Base-by-base conservation (phyloP, 257 asterid species). In the Penstemon barbatus region DNA sequence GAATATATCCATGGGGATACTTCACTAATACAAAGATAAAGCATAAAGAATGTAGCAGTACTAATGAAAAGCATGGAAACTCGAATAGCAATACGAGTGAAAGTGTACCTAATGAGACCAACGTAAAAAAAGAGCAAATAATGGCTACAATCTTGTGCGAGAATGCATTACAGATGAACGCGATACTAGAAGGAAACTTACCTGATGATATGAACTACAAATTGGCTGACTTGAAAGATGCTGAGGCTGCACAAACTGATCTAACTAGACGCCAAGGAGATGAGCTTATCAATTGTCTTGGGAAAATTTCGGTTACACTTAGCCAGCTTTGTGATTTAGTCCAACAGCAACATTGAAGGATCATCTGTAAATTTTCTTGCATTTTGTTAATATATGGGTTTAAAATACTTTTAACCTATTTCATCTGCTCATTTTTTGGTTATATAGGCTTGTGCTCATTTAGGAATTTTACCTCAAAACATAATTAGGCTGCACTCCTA, bases 1-100 rank as follows among this genome's bases (percentile, higher is more conserved):
- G 81, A 43, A 73, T 75, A 52, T 86, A 80, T 62, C 93, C 92
- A 5, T 89, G 96, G 96, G 85, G 94, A 74, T 80, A 73, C 75
- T 75, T 65, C 83, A 76, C 86, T 38, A 71, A 81, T 57, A 68
- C 81, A 48, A 79, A 71, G 51, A 40, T 67, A 45, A 87, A 84
- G 68, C 79, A 67, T 1, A 87, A 85, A 69, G 89, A 82, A 66
- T 70, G 84, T 5, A 66, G 79, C 72, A 62, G 71, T 68, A 39
- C 38, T 1, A 75, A 68, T 8, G 69, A 56, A 69, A 54, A 71
- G 42, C 71, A 5, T 44, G 68, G 44, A 40, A 50, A 55, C 74
- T 18, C 8, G 33, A 66, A 77, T 15, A 66, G 48, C 11, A 41
- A 43, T 55, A 39, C 33, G 4, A 45, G 39, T 3, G 66, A 37